Percentiles rank a stretch among this genome's conserved stretches.
These are phyloP conservation scores for Thraustochytrium sp. DNA, from an alignment of 352 stramenopile species.

Conservation along the genomic window DNA sequence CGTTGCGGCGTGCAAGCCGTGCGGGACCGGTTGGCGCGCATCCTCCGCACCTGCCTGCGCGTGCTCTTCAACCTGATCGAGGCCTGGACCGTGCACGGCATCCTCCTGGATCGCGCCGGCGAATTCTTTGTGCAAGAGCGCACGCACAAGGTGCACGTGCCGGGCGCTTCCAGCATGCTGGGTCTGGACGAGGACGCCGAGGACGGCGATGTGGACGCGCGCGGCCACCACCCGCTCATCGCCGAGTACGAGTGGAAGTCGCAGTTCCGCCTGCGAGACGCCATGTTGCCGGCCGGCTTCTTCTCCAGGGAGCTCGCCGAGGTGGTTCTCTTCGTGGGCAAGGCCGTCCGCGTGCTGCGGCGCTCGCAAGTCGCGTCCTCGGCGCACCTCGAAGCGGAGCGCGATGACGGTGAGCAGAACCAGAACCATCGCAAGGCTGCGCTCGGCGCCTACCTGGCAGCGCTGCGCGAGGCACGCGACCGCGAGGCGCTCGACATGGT, in stretches of 20 bases:
- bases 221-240: background rate
- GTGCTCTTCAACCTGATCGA: background rate
- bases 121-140: constrained; percentile 31
- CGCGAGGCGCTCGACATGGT: background rate
- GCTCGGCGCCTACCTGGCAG: background rate
- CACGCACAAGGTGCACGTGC: constrained; percentile 4
- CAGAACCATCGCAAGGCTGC: background rate
- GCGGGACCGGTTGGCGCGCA: background rate
- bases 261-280: background rate
- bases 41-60: background rate
- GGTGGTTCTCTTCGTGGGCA: constrained; percentile 19
- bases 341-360: constrained; percentile 7
- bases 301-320: constrained; percentile 8
- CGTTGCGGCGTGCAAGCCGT: background rate
- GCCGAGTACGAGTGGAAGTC: constrained; percentile 39
- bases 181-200: background rate
- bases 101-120: background rate
- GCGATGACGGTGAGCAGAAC: background rate
- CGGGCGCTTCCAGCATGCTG: background rate
- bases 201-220: background rate
- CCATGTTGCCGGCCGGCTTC: background rate
- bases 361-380: background rate
- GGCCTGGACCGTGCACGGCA: constrained; percentile 21
- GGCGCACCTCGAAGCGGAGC: background rate
- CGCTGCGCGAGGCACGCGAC: background rate